Percentiles rank a stretch among this genome's conserved stretches.
Conservation (phyloP, 1,139 yeast species). For the Debaryomyces nepalensis region DNA sequence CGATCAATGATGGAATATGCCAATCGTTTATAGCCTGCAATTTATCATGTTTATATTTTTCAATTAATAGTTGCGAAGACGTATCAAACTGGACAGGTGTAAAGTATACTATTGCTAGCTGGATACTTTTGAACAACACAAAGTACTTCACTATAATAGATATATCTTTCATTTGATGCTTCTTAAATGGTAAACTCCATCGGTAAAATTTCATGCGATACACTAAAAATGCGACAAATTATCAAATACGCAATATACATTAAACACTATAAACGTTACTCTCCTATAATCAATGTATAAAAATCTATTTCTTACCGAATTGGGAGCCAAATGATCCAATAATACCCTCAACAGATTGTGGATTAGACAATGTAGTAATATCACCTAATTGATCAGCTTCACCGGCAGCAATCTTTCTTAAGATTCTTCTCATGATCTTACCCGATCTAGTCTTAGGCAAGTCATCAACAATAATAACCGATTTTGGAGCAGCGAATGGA, state of each 20-base stretch:
- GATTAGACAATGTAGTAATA: slow-evolving; percentile 86
- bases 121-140: slow-evolving; percentile 32
- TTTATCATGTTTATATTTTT: slow-evolving; percentile 12
- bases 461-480: slow-evolving; percentile 83
- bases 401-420: slow-evolving; percentile 86
- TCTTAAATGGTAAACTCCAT: slow-evolving; percentile 1
- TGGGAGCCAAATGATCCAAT: slow-evolving; percentile 56
- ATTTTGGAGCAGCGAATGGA: slow-evolving; percentile 97
- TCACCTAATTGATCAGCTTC: slow-evolving; percentile 96
- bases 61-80: slow-evolving; percentile 37
- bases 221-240: no score
- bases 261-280: no score
- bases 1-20: slow-evolving; percentile 8
- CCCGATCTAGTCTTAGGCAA: slow-evolving; percentile 98
- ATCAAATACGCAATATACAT: no score
- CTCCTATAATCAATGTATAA: slow-evolving; percentile 1
- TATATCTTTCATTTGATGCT: slow-evolving; percentile 11
- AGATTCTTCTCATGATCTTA: slow-evolving; percentile 96
- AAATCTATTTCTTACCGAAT: slow-evolving; percentile 49
- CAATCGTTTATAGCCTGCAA: slow-evolving; percentile 8
- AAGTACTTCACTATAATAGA: slow-evolving; percentile 25
- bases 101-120: slow-evolving; percentile 34
- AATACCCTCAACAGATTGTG: slow-evolving; percentile 80
- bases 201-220: neutral
- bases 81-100: slow-evolving; percentile 47